phyloP scores from a whole-genome alignment of 495 filamentous ascomycete species.

The Aspergillus cristatus region DNA sequence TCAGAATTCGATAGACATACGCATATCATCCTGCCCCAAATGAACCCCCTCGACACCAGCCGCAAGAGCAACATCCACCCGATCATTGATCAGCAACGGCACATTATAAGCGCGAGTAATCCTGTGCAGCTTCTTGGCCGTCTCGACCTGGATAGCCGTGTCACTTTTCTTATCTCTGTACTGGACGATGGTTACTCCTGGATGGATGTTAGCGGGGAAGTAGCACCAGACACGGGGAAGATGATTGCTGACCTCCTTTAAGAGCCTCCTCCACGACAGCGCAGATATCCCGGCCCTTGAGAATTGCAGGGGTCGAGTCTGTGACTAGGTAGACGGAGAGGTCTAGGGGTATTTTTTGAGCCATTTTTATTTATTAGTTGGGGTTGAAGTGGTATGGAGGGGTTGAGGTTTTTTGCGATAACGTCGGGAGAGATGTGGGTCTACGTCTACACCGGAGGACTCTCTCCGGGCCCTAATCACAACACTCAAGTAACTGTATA shows the following conservation, averaged over 20 bases:
- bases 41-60: conserved; percentile 85
- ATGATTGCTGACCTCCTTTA: conserved; percentile 47
- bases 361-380: neutral
- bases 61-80: conserved; percentile 84
- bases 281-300: conserved; percentile 60
- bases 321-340: conserved; percentile 83
- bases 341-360: conserved; percentile 32
- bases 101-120: conserved; percentile 59
- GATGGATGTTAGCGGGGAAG: conserved; percentile 9
- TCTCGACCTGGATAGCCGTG: conserved; percentile 62
- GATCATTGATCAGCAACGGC: conserved; percentile 89
- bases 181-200: conserved; percentile 78
- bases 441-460: too few relatives aligned
- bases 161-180: conserved; percentile 82
- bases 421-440: too few relatives aligned
- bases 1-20: conserved; percentile 31
- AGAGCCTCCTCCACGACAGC: conserved; percentile 68
- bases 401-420: too few relatives aligned
- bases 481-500: too few relatives aligned
- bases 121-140: conserved; percentile 57
- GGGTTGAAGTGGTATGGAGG: neutral
- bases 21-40: conserved; percentile 89
- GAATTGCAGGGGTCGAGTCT: conserved; percentile 73
- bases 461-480: too few relatives aligned
- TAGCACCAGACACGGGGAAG: too few relatives aligned